Base-by-base conservation (phyloP, 805 yeast species). In the Lipomyces orientalis region DNA sequence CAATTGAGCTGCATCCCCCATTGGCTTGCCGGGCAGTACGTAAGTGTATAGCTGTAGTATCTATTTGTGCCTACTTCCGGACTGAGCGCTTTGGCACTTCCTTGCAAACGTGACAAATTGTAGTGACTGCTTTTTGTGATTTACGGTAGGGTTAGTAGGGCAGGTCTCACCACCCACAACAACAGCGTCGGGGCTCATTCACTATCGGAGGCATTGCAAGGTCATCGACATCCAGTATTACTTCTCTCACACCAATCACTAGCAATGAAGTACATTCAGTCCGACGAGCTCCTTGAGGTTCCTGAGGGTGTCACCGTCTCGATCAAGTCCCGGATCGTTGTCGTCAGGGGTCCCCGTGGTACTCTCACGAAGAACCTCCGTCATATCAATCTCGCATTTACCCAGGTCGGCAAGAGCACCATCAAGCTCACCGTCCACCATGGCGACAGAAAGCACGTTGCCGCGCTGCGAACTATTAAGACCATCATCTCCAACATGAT, bases 361-460 rank as follows among this genome's bases (percentile, higher is more conserved):
- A 85, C 87, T 75, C 86, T 94, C 81, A 81, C 83, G 85, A 94
- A 95, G 89, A 87, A 90, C 86, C 87, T 94, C 81, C 88, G 89
- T 82, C 99, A 95, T 87, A 88, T 95, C 79, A 91, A 94, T 82
- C 97, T 95, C 77, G 89, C 97, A 76, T 94, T 95, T 90, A 61
- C 71, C 72, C 92, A 93, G 87, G 80, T 90, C 74, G 81, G 83
- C 80, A 84, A 87, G 85, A 85, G 80, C 75, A 87, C 86, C 78
- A 86, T 95, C 85, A 90, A 90, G 85, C 87, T 95, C 81, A 86
- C 93, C 77, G 97, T 95, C 76, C 96, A 90, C 90, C 92, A 94
- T 83, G 99, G 98, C 86, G 97, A 92, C 90, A 91, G 98, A 89
- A 94, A 94, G 90, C 99, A 95, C 86, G 98, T 95, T 83, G 99